Evolutionary conservation across 2,329 filamentous ascomycete genomes (phyloP).

Genomic region (Ophiostoma australiae): DNA sequence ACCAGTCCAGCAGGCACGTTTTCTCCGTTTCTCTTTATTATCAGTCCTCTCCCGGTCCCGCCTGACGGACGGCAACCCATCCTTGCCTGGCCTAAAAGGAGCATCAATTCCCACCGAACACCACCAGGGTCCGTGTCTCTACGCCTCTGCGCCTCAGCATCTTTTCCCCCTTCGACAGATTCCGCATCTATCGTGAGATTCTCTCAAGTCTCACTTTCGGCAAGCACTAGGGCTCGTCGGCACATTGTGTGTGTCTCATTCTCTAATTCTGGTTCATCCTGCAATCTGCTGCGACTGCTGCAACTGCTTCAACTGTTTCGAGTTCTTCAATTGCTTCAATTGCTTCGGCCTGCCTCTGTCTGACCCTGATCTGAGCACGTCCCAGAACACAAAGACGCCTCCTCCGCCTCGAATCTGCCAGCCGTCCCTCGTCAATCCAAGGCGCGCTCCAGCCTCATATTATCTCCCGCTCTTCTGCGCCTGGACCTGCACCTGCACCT

Average conservation of each 20-base stretch:
- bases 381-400: conserved; percentile 6
- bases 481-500: neutral
- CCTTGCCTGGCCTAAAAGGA: neutral
- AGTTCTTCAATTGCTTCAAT: neutral
- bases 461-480: neutral
- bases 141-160: neutral
- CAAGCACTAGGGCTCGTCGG: neutral
- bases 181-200: neutral
- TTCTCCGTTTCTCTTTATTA: neutral
- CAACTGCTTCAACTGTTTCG: too few species aligned
- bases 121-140: neutral
- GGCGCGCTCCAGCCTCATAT: neutral
- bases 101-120: neutral
- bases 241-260: neutral
- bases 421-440: neutral
- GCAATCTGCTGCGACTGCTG: neutral
- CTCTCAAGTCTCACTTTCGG: conserved; percentile 6
- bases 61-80: neutral
- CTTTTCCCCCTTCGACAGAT: neutral
- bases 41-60: neutral
- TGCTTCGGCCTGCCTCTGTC: neutral
- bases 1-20: neutral
- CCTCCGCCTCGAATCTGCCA: neutral
- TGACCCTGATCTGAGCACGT: neutral
- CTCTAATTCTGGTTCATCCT: neutral